These are phyloP conservation scores for Yamadazyma atmosphaerica DNA, from an alignment of 1,139 yeast species.

Conservation along the genomic window DNA sequence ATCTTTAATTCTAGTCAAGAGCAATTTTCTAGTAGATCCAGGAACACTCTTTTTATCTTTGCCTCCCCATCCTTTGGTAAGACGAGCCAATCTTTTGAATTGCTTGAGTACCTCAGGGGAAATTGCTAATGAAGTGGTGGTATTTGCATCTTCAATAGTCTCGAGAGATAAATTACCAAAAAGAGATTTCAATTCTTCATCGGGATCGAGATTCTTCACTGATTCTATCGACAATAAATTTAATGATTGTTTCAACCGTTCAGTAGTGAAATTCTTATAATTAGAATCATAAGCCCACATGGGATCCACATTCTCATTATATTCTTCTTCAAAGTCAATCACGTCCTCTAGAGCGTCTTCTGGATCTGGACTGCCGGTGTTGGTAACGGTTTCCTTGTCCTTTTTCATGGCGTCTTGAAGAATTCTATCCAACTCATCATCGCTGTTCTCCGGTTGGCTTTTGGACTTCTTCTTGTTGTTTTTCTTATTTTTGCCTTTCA, in stretches of 20 bases:
- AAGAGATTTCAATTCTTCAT: constrained; percentile 68
- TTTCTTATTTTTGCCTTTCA: constrained; percentile 19
- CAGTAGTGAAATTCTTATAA: constrained; percentile 46
- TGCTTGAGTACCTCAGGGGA: constrained; percentile 69
- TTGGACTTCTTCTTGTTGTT: constrained; percentile 22
- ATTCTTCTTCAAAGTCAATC: constrained; percentile 33
- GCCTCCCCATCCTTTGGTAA: constrained; percentile 83
- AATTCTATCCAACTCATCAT: constrained; percentile 44
- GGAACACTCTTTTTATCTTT: constrained; percentile 72
- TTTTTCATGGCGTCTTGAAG: constrained; percentile 34
- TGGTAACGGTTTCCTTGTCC: constrained; percentile 27
- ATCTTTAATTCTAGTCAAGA: constrained; percentile 71
- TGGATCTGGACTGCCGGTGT: constrained; percentile 11
- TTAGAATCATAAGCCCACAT: constrained; percentile 38
- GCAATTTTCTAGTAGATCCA: constrained; percentile 66
- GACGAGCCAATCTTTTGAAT: constrained; percentile 58
- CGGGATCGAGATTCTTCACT: constrained; percentile 69
- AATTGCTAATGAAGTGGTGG: constrained; percentile 56
- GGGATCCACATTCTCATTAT: constrained; percentile 34
- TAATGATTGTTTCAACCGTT: constrained; percentile 37
- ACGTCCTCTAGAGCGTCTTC: constrained; percentile 16
- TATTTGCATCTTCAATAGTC: constrained; percentile 72
- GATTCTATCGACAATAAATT: constrained; percentile 45
- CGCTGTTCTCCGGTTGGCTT: constrained; percentile 25
- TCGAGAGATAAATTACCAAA: constrained; percentile 75